Evolutionary conservation across 225 moss, liverwort and hornwort species (phyloP).

Genomic region (Antitrichia curtipendula): DNA sequence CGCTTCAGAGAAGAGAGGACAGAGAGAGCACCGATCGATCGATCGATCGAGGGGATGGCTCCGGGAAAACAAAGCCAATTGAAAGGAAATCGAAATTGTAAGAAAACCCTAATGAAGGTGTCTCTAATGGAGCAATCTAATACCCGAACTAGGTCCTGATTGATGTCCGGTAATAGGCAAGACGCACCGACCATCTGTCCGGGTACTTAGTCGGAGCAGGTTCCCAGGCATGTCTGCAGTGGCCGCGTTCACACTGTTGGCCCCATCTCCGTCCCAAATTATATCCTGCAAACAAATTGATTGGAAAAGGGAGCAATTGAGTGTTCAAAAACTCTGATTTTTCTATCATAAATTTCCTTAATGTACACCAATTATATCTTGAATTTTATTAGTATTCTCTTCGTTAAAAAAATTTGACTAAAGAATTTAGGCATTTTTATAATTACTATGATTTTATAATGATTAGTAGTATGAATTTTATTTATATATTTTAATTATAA

Average conservation of each 20-base stretch:
- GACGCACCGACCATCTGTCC: background rate
- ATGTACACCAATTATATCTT: background rate
- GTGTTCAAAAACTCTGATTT: background rate
- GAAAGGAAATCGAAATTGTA: background rate
- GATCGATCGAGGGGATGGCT: background rate
- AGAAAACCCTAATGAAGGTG: constrained; percentile 1
- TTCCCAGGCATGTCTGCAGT: background rate
- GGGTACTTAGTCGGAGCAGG: background rate
- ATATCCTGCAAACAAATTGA: background rate
- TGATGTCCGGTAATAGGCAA: background rate
- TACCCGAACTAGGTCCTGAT: background rate
- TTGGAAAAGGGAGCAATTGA: no score
- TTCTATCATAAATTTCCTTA: background rate
- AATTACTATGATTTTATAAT: background rate
- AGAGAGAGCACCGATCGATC: background rate
- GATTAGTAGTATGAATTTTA: background rate
- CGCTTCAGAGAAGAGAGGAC: background rate
- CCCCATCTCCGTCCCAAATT: background rate
- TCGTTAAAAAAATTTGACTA: background rate
- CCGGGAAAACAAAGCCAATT: background rate
- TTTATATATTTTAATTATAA: background rate
- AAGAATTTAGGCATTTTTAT: accelerated
- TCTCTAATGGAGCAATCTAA: background rate
- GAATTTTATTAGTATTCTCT: background rate
- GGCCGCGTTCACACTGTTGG: background rate